phyloP scores from a whole-genome alignment of 23 red algal genomes.

The Agarophyton chilense region DNA sequence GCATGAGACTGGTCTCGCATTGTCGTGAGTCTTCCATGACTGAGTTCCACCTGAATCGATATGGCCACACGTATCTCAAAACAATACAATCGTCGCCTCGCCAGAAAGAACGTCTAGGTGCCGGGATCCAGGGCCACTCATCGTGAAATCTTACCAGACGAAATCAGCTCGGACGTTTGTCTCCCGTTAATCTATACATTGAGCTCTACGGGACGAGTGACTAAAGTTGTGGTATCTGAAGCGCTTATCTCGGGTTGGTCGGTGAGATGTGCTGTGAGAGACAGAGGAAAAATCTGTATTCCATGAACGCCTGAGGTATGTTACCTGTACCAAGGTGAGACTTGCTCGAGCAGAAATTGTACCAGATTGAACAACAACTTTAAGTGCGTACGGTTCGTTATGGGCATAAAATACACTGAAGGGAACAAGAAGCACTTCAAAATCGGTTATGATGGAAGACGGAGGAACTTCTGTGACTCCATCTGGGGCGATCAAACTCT shows the following conservation, averaged over 20 bases:
- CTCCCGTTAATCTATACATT: conserved; percentile 46
- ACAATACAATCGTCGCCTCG: conserved; percentile 23
- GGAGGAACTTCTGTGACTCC: neutral
- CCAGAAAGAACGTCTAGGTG: conserved; percentile 54
- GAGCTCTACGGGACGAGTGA: conserved; percentile 46
- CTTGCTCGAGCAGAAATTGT: neutral
- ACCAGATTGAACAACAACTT: conserved; percentile 29
- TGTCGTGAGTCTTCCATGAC: neutral
- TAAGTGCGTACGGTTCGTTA: conserved; percentile 30
- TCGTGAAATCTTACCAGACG: conserved; percentile 15
- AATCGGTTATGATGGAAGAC: neutral
- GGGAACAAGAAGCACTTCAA: conserved; percentile 34
- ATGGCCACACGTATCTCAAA: conserved; percentile 63
- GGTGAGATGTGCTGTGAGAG: conserved; percentile 44
- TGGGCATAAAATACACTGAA: conserved; percentile 11
- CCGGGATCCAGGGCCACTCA: conserved; percentile 6
- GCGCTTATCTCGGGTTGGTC: conserved; percentile 43
- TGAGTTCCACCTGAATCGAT: conserved; percentile 16
- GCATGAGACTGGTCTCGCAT: conserved; percentile 42
- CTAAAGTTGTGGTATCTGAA: conserved; percentile 25
- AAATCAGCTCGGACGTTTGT: conserved; percentile 15
- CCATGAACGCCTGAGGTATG: conserved; percentile 52
- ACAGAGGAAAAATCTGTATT: conserved; percentile 52
- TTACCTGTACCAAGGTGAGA: conserved; percentile 25
- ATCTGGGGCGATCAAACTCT: too few species aligned